These are phyloP conservation scores for Melocanna baccifera DNA, from an alignment of 176 grass and related monocot genomes.

Conservation along the genomic window DNA sequence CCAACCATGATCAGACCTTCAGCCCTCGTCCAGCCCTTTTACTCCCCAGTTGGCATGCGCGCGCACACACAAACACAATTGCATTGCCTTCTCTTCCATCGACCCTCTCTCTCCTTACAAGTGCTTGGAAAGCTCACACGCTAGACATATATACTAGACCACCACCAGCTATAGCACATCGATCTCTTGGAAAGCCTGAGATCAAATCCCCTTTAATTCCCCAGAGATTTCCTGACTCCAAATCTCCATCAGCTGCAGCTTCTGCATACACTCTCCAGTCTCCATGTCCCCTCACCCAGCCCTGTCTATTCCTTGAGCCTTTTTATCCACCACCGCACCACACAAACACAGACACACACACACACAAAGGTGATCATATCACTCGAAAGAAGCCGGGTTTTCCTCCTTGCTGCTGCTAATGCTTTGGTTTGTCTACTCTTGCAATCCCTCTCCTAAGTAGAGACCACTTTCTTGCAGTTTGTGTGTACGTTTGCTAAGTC, in stretches of 20 bases:
- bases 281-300: slow-evolving; percentile 22
- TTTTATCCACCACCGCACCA: background rate
- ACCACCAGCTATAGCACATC: too few species aligned
- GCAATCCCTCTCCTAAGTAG: background rate
- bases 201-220: background rate
- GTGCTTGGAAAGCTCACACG: too few species aligned
- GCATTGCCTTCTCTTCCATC: background rate
- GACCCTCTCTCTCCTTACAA: background rate
- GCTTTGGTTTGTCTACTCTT: background rate
- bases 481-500: background rate
- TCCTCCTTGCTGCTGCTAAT: background rate
- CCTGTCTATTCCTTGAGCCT: background rate
- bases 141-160: too few species aligned
- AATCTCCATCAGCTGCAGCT: slow-evolving; percentile 46
- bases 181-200: too few species aligned
- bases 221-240: slow-evolving; percentile 58
- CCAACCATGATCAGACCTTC: background rate
- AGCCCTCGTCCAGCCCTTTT: background rate
- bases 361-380: background rate
- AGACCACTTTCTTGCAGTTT: background rate
- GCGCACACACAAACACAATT: background rate
- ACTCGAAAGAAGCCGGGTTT: slow-evolving; percentile 5
- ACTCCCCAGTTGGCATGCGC: background rate
- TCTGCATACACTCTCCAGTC: slow-evolving; percentile 24
- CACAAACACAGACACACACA: background rate